Percentiles rank a stretch among this genome's conserved stretches.
Evolutionary conservation across 768 basidiomycete species (phyloP).

Genomic region (Piloderma croceum): DNA sequence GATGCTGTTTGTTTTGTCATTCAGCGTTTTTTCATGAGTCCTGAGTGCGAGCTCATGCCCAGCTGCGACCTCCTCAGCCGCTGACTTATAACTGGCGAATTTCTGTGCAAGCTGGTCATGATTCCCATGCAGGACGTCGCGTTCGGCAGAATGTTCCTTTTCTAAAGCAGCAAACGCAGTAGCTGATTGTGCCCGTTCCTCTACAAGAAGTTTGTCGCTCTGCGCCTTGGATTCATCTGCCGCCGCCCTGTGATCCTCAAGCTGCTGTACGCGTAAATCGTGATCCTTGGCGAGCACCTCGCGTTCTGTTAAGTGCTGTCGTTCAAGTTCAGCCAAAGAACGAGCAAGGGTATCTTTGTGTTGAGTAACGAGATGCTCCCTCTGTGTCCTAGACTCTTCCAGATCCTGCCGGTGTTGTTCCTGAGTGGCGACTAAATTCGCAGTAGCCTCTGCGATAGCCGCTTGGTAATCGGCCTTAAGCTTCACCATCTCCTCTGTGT

Average conservation of each 20-base stretch:
- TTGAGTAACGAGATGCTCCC: slow-evolving; percentile 32
- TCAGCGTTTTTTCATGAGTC: slow-evolving; percentile 33
- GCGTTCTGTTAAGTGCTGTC: slow-evolving; percentile 43
- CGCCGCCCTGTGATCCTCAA: slow-evolving; percentile 51
- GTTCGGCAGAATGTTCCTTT: slow-evolving; percentile 16
- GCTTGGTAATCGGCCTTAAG: slow-evolving; percentile 46
- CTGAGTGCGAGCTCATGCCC: slow-evolving; percentile 27
- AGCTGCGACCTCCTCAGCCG: slow-evolving; percentile 35
- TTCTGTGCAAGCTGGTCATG: slow-evolving; percentile 45
- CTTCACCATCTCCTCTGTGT: slow-evolving; percentile 35
- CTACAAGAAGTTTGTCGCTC: slow-evolving; percentile 17
- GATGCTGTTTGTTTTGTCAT: slow-evolving; percentile 46
- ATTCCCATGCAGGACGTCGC: slow-evolving; percentile 35
- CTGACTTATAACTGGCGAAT: slow-evolving; percentile 45
- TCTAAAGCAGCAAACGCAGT: slow-evolving; percentile 13
- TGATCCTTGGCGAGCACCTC: slow-evolving; percentile 34
- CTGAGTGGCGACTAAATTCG: slow-evolving; percentile 33
- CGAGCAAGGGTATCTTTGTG: slow-evolving; percentile 43
- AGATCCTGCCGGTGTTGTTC: slow-evolving; percentile 30
- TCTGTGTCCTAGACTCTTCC: slow-evolving; percentile 30
- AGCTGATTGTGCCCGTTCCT: slow-evolving; percentile 22
- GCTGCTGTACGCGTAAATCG: slow-evolving; percentile 40
- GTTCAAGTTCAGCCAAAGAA: slow-evolving; percentile 45
- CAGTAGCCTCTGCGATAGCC: slow-evolving; percentile 36
- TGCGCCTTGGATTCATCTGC: slow-evolving; percentile 22